Evolutionary conservation across 169 alveolate genomes (phyloP).

Genomic region (Plasmodium fragile): DNA sequence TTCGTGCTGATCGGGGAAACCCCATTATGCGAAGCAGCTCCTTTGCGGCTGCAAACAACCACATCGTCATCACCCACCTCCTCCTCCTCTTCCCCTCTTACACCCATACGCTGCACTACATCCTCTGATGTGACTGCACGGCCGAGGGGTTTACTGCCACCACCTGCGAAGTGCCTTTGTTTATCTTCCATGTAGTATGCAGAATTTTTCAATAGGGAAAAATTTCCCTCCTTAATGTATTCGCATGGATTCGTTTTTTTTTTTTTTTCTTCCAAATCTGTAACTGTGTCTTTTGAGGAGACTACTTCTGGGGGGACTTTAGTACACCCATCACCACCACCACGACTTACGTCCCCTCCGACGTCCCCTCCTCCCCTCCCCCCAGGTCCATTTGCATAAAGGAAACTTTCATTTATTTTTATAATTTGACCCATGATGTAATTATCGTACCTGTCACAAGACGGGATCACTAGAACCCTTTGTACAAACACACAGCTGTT

Average conservation of each 20-base stretch:
- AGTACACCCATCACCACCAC: not conserved
- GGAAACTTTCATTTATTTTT: constrained; percentile 57
- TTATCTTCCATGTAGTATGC: constrained; percentile 11
- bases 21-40: not conserved
- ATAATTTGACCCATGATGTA: constrained; percentile 42
- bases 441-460: constrained; percentile 41
- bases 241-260: not conserved
- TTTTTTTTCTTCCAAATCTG: not conserved
- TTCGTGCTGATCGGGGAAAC: not conserved
- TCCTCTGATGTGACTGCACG: not conserved
- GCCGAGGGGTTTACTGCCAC: not conserved
- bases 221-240: not conserved
- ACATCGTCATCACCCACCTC: not conserved
- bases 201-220: not conserved
- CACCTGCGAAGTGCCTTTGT: not conserved
- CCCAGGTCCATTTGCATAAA: not conserved
- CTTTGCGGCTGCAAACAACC: not conserved
- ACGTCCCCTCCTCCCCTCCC: not conserved
- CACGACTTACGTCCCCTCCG: not conserved
- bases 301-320: not conserved
- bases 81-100: not conserved
- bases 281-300: not conserved
- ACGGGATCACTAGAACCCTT: constrained; percentile 63
- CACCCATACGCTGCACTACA: not conserved
- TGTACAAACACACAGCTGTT: constrained; percentile 74